Evolutionary conservation across 2,329 filamentous ascomycete species (phyloP).

Genomic region (Trichoderma lentiforme): DNA sequence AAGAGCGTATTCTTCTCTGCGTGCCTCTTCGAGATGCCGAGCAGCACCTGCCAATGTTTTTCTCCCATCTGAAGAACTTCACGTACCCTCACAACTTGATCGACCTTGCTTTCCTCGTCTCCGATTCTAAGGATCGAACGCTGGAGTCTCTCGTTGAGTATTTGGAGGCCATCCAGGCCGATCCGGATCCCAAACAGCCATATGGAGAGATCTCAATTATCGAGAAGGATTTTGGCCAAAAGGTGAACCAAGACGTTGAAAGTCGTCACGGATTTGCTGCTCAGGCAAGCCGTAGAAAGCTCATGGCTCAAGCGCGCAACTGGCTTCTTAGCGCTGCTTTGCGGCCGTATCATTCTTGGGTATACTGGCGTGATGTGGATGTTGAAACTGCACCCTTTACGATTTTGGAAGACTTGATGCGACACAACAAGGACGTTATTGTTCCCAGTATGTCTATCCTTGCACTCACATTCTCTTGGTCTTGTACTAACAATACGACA

Average conservation of each 20-base stretch:
- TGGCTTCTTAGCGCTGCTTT: constrained; percentile 93
- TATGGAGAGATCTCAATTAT: constrained; percentile 98
- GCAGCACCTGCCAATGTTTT: constrained; percentile 94
- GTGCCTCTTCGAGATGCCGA: constrained; percentile 92
- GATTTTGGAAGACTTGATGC: constrained; percentile 95
- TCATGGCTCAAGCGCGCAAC: constrained; percentile 97
- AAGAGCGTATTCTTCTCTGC: constrained; percentile 91
- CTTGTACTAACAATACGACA: constrained; percentile 39
- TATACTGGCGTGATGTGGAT: constrained; percentile 98
- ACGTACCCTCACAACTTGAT: constrained; percentile 97
- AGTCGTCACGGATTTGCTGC: constrained; percentile 96
- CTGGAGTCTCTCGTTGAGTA: constrained; percentile 70
- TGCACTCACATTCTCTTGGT: background rate
- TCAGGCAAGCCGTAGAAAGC: constrained; percentile 86
- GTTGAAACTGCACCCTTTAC: constrained; percentile 96
- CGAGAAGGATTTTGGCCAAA: constrained; percentile 98
- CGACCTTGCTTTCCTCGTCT: constrained; percentile 93
- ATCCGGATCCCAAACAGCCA: constrained; percentile 73
- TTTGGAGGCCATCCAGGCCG: constrained; percentile 74
- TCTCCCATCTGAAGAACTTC: constrained; percentile 92
- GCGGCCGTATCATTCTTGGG: constrained; percentile 95
- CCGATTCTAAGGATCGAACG: constrained; percentile 93
- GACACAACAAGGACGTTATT: constrained; percentile 97
- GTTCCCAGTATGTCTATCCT: constrained; percentile 78
- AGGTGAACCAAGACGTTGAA: constrained; percentile 96